These are phyloP conservation scores for Phlegmacium glaucopus DNA, from an alignment of 768 basidiomycete genomes.

Conservation along the genomic window DNA sequence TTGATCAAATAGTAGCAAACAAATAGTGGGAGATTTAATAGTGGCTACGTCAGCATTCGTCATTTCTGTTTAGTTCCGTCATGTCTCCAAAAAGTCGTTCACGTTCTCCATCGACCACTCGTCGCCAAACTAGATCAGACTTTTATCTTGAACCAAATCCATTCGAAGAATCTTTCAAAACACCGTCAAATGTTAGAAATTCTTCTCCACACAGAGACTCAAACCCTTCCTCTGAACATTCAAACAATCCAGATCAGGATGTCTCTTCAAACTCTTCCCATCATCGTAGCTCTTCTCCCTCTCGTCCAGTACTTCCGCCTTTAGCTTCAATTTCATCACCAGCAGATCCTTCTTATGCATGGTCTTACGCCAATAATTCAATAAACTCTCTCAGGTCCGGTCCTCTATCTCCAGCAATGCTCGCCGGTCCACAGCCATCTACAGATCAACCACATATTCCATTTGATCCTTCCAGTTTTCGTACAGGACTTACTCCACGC, in stretches of 20 bases:
- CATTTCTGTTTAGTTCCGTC: conserved; percentile 33
- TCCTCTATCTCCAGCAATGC: conserved; percentile 95
- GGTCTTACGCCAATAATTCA: conserved; percentile 57
- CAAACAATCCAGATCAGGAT: conserved; percentile 18
- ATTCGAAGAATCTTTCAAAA: conserved; percentile 91
- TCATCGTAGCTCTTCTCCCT: conserved; percentile 39
- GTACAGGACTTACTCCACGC: conserved; percentile 84
- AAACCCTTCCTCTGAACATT: conserved; percentile 29
- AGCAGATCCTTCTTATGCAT: conserved; percentile 59
- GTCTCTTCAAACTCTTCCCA: conserved; percentile 27
- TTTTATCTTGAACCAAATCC: conserved; percentile 86
- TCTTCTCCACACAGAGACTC: conserved; percentile 29
- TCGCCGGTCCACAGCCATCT: conserved; percentile 74
- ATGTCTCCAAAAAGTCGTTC: conserved; percentile 41
- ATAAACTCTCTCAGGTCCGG: conserved; percentile 86
- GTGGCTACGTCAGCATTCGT: conserved; percentile 50
- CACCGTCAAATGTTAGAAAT: conserved; percentile 51
- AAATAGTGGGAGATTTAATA: conserved; percentile 39
- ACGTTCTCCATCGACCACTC: conserved; percentile 24
- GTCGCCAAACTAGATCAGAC: conserved; percentile 55
- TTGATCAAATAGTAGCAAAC: conserved; percentile 43
- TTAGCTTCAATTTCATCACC: conserved; percentile 76
- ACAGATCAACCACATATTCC: conserved; percentile 37
- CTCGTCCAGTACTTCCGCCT: conserved; percentile 79
- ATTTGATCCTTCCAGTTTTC: conserved; percentile 73